phyloP scores from a whole-genome alignment of 352 stramenopile species.

The Phytopythium montanum region DNA sequence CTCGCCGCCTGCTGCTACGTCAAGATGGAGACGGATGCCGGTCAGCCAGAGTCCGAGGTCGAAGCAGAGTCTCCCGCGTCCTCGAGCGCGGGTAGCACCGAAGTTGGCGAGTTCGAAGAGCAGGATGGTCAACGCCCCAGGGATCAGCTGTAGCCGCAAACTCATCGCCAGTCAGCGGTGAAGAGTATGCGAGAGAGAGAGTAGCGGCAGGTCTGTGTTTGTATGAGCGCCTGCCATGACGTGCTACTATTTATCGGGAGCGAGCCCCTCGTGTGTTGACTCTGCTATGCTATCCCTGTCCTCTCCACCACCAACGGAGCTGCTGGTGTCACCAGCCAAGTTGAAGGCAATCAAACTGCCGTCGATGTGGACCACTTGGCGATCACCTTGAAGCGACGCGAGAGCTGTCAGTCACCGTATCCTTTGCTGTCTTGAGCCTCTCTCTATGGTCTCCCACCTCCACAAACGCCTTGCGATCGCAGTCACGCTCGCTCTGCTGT shows the following conservation, averaged over 20 bases:
- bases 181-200: background rate
- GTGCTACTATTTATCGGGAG: background rate
- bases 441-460: background rate
- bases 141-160: background rate
- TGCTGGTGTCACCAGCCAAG: too few relatives aligned
- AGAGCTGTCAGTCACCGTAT: background rate
- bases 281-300: too few relatives aligned
- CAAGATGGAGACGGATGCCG: slow-evolving; percentile 21
- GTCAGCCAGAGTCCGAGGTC: slow-evolving; percentile 4
- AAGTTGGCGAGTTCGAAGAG: background rate
- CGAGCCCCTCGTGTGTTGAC: background rate
- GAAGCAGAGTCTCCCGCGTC: background rate
- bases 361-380: background rate
- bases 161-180: background rate
- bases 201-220: background rate
- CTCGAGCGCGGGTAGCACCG: background rate
- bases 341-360: too few relatives aligned
- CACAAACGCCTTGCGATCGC: background rate
- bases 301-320: too few relatives aligned
- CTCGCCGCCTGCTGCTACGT: slow-evolving; percentile 31
- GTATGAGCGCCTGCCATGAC: background rate
- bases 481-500: background rate
- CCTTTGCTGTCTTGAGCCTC: background rate
- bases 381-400: background rate
- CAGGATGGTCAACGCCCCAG: background rate